Base-by-base conservation (phyloP, 176 grass and related monocot genomes). In the Avena insularis region DNA sequence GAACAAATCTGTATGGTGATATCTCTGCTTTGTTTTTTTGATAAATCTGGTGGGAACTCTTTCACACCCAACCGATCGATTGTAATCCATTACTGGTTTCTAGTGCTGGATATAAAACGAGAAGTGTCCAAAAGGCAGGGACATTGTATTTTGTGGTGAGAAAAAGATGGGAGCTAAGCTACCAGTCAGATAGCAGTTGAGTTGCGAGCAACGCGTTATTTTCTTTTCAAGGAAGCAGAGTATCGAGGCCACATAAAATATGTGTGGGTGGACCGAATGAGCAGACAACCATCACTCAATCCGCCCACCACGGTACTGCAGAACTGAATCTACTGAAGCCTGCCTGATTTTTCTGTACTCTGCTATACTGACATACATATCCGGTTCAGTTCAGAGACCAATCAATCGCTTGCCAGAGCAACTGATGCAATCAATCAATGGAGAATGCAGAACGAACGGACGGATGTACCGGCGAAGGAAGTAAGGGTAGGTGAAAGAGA, bases 401-500 rank as follows among this genome's bases (percentile, higher is more conserved):
- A 47, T 65, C 23, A 77, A 33, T 59, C 3, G 20, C 38, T 35
- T 67, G 64, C 64, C 29, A 16, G 12, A 72, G 58, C 12, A 74
- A 57, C 10, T 4, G 9, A 79, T 27, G 1, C 23, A 8, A 27
- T 29, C 47, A 36, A 2, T 13, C 33, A 47, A 50, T 10, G 12
- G 19, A 66, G 13, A 87, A 83, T 69, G 80, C 29, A 67, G 64
- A 35, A 67, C 5, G 63, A 66, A 67, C 2, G 0, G 50, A 62
- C 6, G 50, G 66, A 5, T 16, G 12, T 40, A 57, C 33, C 70
- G 7, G 36, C 45, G 7, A 25, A 35, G 31, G 17, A 62, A 16
- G 0, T 14, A 1, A 45, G 2, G 11, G 6, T 0, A 13, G 1
- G 2, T 4, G n/a, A 15, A 5, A 0, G 1, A 20, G 65, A 6